Base-by-base conservation (phyloP, 106 monocot species). In the Triglochin maritima region DNA sequence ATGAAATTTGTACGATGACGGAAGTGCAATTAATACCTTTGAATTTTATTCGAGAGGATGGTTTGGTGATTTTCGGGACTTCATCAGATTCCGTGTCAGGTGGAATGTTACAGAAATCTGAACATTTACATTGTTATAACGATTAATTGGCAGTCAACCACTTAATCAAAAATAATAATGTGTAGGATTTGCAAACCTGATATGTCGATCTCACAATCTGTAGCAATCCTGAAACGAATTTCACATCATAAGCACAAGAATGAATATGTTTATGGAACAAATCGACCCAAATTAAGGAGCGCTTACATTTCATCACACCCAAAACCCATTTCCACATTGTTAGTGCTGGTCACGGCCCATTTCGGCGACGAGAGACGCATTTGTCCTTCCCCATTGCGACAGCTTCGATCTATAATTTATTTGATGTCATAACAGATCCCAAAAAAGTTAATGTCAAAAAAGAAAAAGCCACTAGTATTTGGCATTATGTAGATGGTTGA, bases 301-400 rank as follows among this genome's bases (percentile, higher is more conserved):
- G 49, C 80, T 66, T 44, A 92, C 92, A 74, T 84, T 72, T 81
- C 80, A 63, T 85, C 77, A 49, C 71, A 63, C 29, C 14, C 66
- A 62, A 69, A 76, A 9, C 60, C 55, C 54, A 70, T 56, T 17
- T 70, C 70, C 13, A 17, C 66, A 53, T 79, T 71, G 65, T 75
- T 80, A 46, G 75, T 65, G 73, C 81, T 85, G 61, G 81, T 77
- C 1, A 48, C 75, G 17, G 85, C 11, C 89, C 87, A 90, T 50
- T 79, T 78, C 51, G 78, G 83, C 50, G 83, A 81, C 62, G 78
- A 43, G 67, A 76, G 74, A 65, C 87, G 83, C 58, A 79, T 66
- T 8, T 69, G 78, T 49, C 79, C 87, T 57, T 56, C 63, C 51
- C 77, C 77, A 43, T 72, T 64, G 51, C 57, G 4, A 42, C 42